These are phyloP conservation scores for Bretschneidera sinensis DNA, from an alignment of 345 rosid genomes.

Conservation along the genomic window DNA sequence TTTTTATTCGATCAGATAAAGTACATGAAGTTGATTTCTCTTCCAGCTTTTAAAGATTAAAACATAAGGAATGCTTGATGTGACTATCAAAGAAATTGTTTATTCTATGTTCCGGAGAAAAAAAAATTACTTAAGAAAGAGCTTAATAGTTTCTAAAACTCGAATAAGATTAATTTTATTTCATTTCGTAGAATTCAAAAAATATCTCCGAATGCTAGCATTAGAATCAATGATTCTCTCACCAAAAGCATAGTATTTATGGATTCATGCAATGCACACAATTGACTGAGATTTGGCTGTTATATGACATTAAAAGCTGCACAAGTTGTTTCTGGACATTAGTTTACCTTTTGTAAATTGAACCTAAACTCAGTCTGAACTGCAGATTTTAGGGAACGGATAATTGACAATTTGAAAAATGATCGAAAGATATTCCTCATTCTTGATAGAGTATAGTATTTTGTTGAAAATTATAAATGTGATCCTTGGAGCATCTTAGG, in stretches of 20 bases:
- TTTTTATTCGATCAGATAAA: no score
- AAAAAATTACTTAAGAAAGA: no score
- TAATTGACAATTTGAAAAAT: slow-evolving; percentile 54
- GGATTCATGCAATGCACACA: neutral
- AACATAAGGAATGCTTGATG: no score
- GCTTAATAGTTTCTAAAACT: no score
- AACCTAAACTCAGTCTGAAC: neutral
- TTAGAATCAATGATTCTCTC: no score
- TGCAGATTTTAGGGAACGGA: slow-evolving; percentile 51
- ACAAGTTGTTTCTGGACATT: neutral
- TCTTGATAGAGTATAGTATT: neutral
- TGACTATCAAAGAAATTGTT: no score
- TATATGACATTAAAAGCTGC: neutral
- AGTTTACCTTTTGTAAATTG: neutral
- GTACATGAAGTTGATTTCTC: no score
- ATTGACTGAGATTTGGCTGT: neutral
- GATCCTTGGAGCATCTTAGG: slow-evolving; percentile 11
- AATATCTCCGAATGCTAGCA: neutral
- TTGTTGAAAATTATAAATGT: slow-evolving; percentile 2
- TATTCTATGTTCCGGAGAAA: no score
- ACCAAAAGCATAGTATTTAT: neutral
- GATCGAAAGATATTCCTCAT: slow-evolving; percentile 42
- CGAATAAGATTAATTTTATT: no score
- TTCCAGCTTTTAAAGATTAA: no score
- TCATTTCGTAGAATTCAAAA: neutral